These are phyloP conservation scores for Persicaria maculosa DNA, from an alignment of 148 eudicot genomes.

Conservation along the genomic window DNA sequence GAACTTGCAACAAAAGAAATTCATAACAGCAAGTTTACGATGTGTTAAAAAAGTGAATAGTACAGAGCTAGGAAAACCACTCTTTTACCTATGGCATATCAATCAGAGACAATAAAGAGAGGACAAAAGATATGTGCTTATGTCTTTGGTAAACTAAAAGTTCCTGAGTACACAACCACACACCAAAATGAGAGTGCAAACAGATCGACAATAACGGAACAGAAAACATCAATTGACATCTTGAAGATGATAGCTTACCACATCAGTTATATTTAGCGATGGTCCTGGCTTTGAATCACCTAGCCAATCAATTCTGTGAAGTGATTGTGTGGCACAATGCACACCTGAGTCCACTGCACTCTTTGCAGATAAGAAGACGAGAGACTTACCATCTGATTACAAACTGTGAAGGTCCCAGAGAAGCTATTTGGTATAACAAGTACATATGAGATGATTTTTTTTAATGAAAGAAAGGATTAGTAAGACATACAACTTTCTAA, in stretches of 20 bases:
- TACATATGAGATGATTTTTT: too few species aligned
- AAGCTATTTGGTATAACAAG: too few species aligned
- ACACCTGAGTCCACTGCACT: constrained; percentile 78
- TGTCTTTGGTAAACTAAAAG: not conserved
- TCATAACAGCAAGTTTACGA: not conserved
- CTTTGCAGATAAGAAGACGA: constrained; percentile 73
- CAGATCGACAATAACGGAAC: not conserved
- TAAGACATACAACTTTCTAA: too few species aligned
- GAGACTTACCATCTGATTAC: too few species aligned
- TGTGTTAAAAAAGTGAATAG: not conserved
- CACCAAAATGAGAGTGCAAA: not conserved
- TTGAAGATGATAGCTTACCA: constrained; percentile 19
- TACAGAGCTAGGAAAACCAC: not conserved
- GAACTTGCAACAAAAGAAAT: not conserved
- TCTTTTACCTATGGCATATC: not conserved
- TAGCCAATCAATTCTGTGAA: constrained; percentile 82
- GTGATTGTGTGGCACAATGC: constrained; percentile 74
- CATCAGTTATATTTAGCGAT: constrained; percentile 45
- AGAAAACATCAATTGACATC: not conserved
- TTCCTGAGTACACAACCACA: not conserved
- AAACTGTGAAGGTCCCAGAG: too few species aligned
- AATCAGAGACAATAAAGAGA: not conserved
- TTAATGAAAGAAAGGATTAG: too few species aligned
- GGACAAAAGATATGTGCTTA: not conserved
- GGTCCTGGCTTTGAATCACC: constrained; percentile 34